These are phyloP conservation scores for Nemania sp. DNA, from an alignment of 2,329 filamentous ascomycete species.

Conservation along the genomic window DNA sequence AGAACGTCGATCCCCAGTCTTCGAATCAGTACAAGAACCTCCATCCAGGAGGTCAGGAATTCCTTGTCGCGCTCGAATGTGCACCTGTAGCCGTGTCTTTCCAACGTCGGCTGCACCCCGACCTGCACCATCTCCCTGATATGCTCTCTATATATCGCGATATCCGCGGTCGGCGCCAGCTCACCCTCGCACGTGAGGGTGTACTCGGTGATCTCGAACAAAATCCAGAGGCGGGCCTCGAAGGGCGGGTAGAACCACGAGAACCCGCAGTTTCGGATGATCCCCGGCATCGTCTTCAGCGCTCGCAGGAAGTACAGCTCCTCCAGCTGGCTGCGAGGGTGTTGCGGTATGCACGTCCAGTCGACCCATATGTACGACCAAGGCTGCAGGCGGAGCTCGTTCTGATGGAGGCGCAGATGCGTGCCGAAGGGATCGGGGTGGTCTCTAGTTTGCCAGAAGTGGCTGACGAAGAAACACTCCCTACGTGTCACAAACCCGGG, in stretches of 20 bases:
- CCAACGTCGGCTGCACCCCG: slow-evolving; percentile 15
- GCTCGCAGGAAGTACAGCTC: slow-evolving; percentile 31
- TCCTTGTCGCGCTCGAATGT: slow-evolving; percentile 13
- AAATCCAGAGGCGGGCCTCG: slow-evolving; percentile 36
- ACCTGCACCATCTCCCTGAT: slow-evolving; percentile 1
- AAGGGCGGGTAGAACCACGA: slow-evolving; percentile 34
- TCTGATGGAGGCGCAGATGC: slow-evolving; percentile 30
- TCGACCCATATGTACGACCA: slow-evolving; percentile 39
- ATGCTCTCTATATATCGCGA: not conserved
- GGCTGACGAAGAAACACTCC: slow-evolving; percentile 37
- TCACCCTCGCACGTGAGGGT: not conserved
- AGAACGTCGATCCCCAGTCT: not conserved
- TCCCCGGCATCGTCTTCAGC: slow-evolving; percentile 31
- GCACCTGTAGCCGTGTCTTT: slow-evolving; percentile 19
- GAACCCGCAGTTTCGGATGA: slow-evolving; percentile 37
- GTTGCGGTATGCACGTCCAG: slow-evolving; percentile 36
- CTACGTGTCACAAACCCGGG: slow-evolving; percentile 28
- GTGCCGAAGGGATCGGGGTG: slow-evolving; percentile 35
- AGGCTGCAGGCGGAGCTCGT: slow-evolving; percentile 25
- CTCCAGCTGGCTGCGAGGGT: slow-evolving; percentile 29
- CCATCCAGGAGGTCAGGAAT: slow-evolving; percentile 19
- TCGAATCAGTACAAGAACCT: slow-evolving; percentile 27
- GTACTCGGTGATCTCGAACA: slow-evolving; percentile 29
- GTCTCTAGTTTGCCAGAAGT: slow-evolving; percentile 33
- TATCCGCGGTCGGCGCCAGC: not conserved